Evolutionary conservation across 805 yeast species (phyloP), one percentile per base, ranked within the genome.

Genomic region (Komagataella phaffii): DNA sequence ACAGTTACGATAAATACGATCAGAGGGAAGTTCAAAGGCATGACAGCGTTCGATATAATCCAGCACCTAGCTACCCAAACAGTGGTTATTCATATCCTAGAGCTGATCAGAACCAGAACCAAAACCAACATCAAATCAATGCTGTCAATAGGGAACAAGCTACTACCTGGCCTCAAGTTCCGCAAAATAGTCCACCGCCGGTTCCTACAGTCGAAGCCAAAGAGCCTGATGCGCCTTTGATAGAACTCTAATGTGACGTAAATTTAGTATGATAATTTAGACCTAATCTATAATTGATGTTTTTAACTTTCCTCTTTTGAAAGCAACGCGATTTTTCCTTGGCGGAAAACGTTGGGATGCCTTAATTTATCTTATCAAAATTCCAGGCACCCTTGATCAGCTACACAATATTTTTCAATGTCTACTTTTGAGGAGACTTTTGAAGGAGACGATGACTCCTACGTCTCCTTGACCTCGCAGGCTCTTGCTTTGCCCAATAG

Each of bases 401-500:
- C 23, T 30, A 30, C 4, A 30, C 40, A 30, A 2, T 30, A 10
- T 30, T 8, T 30, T 10, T 30, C 5, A 30, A 30, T 30, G 40
- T 30, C 40, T 30, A 5, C 40, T 30, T 10, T 30, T 8, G 40
- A 30, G 14, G 40, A 30, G 40, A 10, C 40, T 8, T 30, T 30
- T 10, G 40, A 30, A 30, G 40, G 14, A 14, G 40, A 30, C 14
- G 40, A 30, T 30, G 40, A 30, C 4, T 30, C 40, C 40, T 30
- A 4, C n/a, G 14, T 30, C 14, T 30, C 40, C 10, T 14, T 30
- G 40, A 8, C 12, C 10, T 30, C 40, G 10, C 40, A 50, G 49
- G 51, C 45, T 3, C 49, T 48, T 12, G 49, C 49, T 17, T 7
- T 50, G 49, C 23, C 51, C 5, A 45, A 36, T 45, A 50, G 46